Evolutionary conservation across 163 green algal genomes (phyloP).

Genomic region (Trebouxia gelatinosa): DNA sequence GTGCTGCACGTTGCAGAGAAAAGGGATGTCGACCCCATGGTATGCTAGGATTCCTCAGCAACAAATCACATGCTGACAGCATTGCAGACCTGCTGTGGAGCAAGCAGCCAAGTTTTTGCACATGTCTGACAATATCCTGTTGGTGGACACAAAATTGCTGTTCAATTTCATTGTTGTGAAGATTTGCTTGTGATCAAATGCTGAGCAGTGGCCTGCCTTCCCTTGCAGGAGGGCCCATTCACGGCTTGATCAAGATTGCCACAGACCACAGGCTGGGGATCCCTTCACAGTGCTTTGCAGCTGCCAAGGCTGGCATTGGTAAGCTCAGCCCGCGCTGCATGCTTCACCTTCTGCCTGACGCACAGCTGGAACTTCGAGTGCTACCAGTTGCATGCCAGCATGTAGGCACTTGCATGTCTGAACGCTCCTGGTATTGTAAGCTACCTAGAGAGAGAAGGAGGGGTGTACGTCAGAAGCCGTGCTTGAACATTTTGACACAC

Average conservation of each 20-base stretch:
- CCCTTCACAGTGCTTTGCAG: slow-evolving; percentile 42
- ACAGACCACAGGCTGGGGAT: slow-evolving; percentile 48
- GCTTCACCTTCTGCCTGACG: neutral
- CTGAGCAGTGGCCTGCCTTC: neutral
- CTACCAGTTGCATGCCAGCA: no score
- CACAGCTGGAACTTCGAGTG: neutral
- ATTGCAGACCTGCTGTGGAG: no score
- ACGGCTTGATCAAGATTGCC: slow-evolving; percentile 45
- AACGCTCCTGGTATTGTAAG: no score
- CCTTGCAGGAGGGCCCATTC: slow-evolving; percentile 12
- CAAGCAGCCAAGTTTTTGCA: neutral
- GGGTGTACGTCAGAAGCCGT: no score
- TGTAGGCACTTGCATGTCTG: no score
- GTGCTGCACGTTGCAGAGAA: no score
- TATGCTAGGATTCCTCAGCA: no score
- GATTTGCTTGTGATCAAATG: neutral
- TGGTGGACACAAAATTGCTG: neutral
- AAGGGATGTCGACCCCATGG: no score
- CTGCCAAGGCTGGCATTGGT: slow-evolving; percentile 38
- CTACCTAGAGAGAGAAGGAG: no score
- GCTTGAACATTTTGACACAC: no score
- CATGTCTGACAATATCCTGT: neutral
- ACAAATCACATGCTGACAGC: no score
- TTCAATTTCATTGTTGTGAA: neutral
- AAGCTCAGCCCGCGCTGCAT: neutral